A percentile compares a stretch with the other conserved stretches of the same genome.
phyloP scores from a whole-genome alignment of 1,139 yeast genomes.

The Meyerozyma elateridarum region DNA sequence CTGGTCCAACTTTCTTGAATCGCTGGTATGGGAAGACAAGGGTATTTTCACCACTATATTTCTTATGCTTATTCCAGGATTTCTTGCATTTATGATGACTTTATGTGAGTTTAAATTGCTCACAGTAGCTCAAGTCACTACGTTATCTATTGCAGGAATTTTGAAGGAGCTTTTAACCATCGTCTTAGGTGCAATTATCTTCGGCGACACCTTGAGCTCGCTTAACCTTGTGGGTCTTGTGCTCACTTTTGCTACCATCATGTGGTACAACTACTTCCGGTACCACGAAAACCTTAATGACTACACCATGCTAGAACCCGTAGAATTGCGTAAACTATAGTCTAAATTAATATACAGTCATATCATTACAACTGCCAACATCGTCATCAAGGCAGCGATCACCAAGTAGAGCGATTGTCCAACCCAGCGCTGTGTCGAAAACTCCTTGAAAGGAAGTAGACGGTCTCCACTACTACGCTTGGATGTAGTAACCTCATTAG shows the following conservation, averaged over 20 bases:
- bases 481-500: conserved; percentile 8
- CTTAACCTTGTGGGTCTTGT: conserved; percentile 72
- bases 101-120: conserved; percentile 80
- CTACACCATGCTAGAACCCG: conserved; percentile 7
- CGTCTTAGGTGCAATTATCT: conserved; percentile 60
- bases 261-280: conserved; percentile 74
- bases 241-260: conserved; percentile 72
- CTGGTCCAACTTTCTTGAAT: conserved; percentile 42
- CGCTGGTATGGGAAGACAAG: conserved; percentile 59
- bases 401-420: too few species aligned
- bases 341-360: neutral
- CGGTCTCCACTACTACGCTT: too few species aligned
- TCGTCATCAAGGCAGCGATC: too few species aligned
- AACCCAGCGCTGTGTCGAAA: too few species aligned
- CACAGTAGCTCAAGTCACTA: conserved; percentile 77
- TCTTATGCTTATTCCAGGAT: conserved; percentile 73
- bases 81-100: conserved; percentile 86
- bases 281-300: conserved; percentile 22
- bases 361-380: neutral
- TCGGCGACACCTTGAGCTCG: conserved; percentile 66
- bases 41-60: conserved; percentile 53
- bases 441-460: too few species aligned
- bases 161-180: conserved; percentile 88
- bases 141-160: conserved; percentile 86
- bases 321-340: conserved; percentile 4